Conservation (phyloP, 139 green algal genomes). For the Volvox africanus region DNA sequence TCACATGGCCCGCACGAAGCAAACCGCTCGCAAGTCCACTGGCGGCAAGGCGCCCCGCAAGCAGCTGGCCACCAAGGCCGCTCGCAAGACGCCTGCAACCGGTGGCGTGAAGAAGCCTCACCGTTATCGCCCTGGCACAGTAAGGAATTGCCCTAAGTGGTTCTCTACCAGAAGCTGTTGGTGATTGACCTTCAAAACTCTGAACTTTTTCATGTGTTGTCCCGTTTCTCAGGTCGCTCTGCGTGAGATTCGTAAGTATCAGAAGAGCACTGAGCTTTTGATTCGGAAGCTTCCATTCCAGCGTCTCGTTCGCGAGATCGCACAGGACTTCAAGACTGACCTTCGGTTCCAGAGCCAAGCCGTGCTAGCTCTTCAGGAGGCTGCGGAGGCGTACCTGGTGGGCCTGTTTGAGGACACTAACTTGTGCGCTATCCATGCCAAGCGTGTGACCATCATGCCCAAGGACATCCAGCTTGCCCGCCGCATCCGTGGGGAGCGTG, state of each 20-base stretch:
- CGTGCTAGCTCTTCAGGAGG: slow-evolving; percentile 97
- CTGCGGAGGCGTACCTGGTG: slow-evolving; percentile 98
- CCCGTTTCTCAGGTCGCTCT: slow-evolving; percentile 2
- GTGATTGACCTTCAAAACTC: background rate
- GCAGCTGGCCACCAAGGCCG: slow-evolving; percentile 18
- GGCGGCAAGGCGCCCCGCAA: slow-evolving; percentile 3
- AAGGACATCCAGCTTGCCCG: slow-evolving; percentile 97
- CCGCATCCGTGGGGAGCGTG: slow-evolving; percentile 92
- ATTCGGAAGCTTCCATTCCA: slow-evolving; percentile 98
- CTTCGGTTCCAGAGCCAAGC: slow-evolving; percentile 96
- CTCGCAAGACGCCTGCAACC: background rate
- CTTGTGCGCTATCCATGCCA: slow-evolving; percentile 92
- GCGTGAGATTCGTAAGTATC: slow-evolving; percentile 94
- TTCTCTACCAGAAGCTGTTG: background rate
- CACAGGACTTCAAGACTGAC: slow-evolving; percentile 99
- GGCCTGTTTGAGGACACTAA: slow-evolving; percentile 98
- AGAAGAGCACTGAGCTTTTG: slow-evolving; percentile 96
- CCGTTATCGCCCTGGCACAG: background rate
- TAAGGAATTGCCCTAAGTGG: background rate
- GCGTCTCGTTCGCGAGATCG: slow-evolving; percentile 97
- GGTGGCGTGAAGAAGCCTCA: slow-evolving; percentile 4
- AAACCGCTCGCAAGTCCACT: slow-evolving; percentile 1
- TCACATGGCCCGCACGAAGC: background rate
- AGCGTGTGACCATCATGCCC: slow-evolving; percentile 96
- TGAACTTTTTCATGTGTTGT: background rate